These are phyloP conservation scores for Gastrolobium bilobum DNA, from an alignment of 306 rosid species.

Conservation along the genomic window DNA sequence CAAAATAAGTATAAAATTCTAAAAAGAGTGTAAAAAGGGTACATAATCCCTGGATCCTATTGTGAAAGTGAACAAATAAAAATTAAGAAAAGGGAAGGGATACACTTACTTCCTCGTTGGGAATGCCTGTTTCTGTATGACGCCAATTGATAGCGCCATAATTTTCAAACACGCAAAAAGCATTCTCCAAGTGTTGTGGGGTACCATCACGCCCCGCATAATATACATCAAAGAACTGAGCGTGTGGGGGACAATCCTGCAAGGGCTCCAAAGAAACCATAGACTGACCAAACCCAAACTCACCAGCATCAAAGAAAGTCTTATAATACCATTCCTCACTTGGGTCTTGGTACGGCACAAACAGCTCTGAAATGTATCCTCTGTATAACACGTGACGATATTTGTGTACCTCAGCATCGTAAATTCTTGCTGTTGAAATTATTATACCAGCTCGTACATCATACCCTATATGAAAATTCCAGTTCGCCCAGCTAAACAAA, in stretches of 20 bases:
- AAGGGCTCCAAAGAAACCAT: slow-evolving; percentile 50
- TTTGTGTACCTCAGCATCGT: slow-evolving; percentile 47
- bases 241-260: slow-evolving; percentile 52
- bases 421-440: slow-evolving; percentile 52
- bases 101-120: slow-evolving; percentile 33
- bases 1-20: too few relatives aligned
- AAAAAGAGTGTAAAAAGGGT: too few relatives aligned
- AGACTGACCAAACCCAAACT: slow-evolving; percentile 51
- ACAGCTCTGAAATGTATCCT: slow-evolving; percentile 52
- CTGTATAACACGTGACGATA: slow-evolving; percentile 50
- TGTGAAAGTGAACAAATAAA: too few relatives aligned
- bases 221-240: slow-evolving; percentile 44
- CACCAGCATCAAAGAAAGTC: slow-evolving; percentile 56
- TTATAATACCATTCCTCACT: slow-evolving; percentile 56
- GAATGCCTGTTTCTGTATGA: slow-evolving; percentile 52
- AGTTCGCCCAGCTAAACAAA: slow-evolving; percentile 53
- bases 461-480: slow-evolving; percentile 52
- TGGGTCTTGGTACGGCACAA: slow-evolving; percentile 58
- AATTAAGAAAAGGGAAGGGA: background rate
- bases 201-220: slow-evolving; percentile 21
- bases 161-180: slow-evolving; percentile 56
- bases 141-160: slow-evolving; percentile 52
- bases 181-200: slow-evolving; percentile 46
- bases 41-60: too few relatives aligned
- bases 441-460: slow-evolving; percentile 45